These are phyloP conservation scores for Domatiomyces catenatus DNA, from an alignment of 2,329 filamentous ascomycete genomes.

Conservation along the genomic window DNA sequence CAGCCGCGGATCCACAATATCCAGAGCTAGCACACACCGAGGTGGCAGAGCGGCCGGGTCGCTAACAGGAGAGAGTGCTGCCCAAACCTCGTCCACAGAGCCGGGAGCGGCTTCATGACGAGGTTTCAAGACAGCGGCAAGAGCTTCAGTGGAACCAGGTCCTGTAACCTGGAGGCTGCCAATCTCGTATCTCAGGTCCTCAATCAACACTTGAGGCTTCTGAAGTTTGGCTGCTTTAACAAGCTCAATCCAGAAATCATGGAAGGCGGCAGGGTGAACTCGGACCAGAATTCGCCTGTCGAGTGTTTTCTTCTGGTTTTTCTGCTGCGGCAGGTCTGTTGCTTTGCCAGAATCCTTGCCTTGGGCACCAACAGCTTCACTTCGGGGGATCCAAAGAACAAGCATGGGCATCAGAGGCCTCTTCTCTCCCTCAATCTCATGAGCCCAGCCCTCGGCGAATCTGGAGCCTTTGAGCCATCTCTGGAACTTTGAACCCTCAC, in stretches of 20 bases:
- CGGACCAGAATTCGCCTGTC: constrained; percentile 51
- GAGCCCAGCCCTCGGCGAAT: constrained; percentile 41
- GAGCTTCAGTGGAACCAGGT: constrained; percentile 63
- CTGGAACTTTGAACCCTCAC: constrained; percentile 48
- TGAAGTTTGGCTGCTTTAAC: constrained; percentile 44
- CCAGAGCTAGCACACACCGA: constrained; percentile 57
- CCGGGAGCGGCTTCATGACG: constrained; percentile 21
- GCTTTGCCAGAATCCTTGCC: constrained; percentile 11
- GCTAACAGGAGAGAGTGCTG: constrained; percentile 36
- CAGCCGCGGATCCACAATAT: constrained; percentile 64
- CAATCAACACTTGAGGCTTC: constrained; percentile 44
- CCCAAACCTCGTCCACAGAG: constrained; percentile 23
- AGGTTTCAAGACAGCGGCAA: constrained; percentile 53
- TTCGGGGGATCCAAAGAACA: constrained; percentile 54
- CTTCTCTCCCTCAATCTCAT: constrained; percentile 38
- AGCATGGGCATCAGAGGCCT: constrained; percentile 56
- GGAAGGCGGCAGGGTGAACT: constrained; percentile 63
- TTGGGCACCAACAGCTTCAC: background rate
- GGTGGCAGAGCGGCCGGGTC: constrained; percentile 55
- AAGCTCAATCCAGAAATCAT: constrained; percentile 49
- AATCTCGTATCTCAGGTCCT: constrained; percentile 56
- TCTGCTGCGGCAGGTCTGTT: background rate
- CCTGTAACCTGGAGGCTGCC: constrained; percentile 56
- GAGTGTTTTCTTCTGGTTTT: constrained; percentile 20
- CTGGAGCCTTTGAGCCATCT: constrained; percentile 57